Base-by-base conservation (phyloP, 306 rosid genomes). In the Gastrolobium bilobum region DNA sequence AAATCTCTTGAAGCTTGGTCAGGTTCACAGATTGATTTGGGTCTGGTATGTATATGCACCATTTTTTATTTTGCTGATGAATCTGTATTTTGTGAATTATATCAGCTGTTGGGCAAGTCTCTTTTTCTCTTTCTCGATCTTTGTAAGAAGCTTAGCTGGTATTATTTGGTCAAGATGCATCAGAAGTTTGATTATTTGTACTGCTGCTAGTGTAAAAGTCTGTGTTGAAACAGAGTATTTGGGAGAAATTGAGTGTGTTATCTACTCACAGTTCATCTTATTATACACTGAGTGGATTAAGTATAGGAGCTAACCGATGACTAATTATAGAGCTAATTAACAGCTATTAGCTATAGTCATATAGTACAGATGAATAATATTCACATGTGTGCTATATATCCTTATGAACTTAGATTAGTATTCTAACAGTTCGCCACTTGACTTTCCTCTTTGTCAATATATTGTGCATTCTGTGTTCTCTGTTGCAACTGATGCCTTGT, bases 1-100 rank as follows among this genome's bases (percentile, higher is more conserved):
- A 90, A 88, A 80, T 92, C 98, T 75, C 97, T 95, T 42, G 97
- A 95, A 71, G 97, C 89, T 62, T 95, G 99, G 99, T 89, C 97
- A 77, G 94, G 92, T 54, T 86, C 87, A 53, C 92, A 89, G 78
- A 88, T 92, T 85, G 97, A 95, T 91, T 83, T 95, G 90, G 94
- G 90, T 78, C 90, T 95, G 98, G 98, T 95, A 95, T 59, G 89
- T 59, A 59, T 60, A 70, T 57, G 65, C 78, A 50, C 38, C 3
- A 47, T 70, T 59, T 48, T 31, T 52, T 6, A 54, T 58, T 56
- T 34, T 73, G 58, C 48, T 62, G 46, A 33, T 50, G 72, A 50
- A 68, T 75, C 7, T 52, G 52, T 73, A 61, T 56, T 84, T 68
- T 11, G 33, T 53, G 53, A 43, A 70, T 69, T 40, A 53, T 70